Base-by-base conservation (phyloP, 2,329 filamentous ascomycete genomes). In the Botrytis cinerea region DNA sequence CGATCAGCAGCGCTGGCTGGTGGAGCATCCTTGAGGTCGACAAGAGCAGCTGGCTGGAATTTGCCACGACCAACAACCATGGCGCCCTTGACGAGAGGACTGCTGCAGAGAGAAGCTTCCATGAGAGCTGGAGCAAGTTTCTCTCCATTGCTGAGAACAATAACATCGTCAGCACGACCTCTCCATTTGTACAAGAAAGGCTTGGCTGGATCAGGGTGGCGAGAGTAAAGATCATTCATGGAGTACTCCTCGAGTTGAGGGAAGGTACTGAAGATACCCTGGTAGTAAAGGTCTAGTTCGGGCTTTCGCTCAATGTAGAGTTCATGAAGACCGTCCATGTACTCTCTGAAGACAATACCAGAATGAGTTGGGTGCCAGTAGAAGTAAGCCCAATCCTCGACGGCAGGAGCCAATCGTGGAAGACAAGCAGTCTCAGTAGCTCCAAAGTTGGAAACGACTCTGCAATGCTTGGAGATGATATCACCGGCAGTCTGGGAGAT, bases 51-150 rank as follows among this genome's bases (percentile, higher is more conserved):
- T 14, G 74, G 69, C 38, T 75, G 66, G 54, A 76, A 76, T 22
- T 69, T 71, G 25, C 66, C 71, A 32, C 82, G 77, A 0, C 84
- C 84, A 57, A 82, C 75, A 14, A 85, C 76, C 7, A 84, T 61
- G 3, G 82, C 81, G 22, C 78, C 76, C 1, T 77, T 75, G 6
- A 85, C 79, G 10, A 79, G 45, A 1, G 82, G 80, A 71, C 83
- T 81, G 4, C 74, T 76, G 35, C 77, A 77, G n/a, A 85, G 79
- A 18, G 79, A 78, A 38, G 75, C 77, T 74, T 85, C 84, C 79
- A 84, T 82, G 0, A 78, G 76, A 10, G 82, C 75, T 0, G 84
- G 84, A 46, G 84, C 84, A 62, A 85, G 80, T 73, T 85, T 86
- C 74, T 84, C 83, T 2, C 84, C 84, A 63, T 83, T 85, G 1